Base-by-base conservation (phyloP, 306 rosid genomes). In the Oxytropis ochrocephala region DNA sequence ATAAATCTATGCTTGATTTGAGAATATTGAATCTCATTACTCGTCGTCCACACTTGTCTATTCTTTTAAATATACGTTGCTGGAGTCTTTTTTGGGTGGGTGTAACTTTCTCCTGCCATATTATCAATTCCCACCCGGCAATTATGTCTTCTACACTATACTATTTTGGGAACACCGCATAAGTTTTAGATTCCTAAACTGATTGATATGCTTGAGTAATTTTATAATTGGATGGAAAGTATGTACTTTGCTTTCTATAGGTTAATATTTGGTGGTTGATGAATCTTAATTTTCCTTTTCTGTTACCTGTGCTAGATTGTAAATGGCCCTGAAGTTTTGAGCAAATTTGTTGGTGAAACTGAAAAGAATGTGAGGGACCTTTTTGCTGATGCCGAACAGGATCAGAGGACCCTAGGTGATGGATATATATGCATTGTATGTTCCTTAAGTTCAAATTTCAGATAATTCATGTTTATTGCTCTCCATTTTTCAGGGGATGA, bases 381-480 rank as follows among this genome's bases (percentile, higher is more conserved):
- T 72, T 95, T 95, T 87, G 96, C 97, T 43, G 99, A 95, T 89
- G 99, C 99, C 60, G 99, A 95, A 80, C 89, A 83, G 63, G 99
- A 95, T 69, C 97, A 95, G 76, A 91, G 87, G 81, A 46, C 85
- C 75, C 86, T 24, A 47, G 99, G 99, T 87, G 80, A 84, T 78
- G 78, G 51, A 69, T 56, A 70, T 54, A 76, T 58, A 81, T 21
- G 6, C 67, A 44, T 61, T 64, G 24, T 49, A 24, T 51, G 62
- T 72, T 64, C 57, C 60, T 60, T 21, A 50, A 13, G 29, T 67
- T 67, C 39, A 59, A 68, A 39, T 70, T 80, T 70, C 66, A 52
- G 56, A 65, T 64, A 71, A 58, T 78, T 72, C 47, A 30, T 66
- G 82, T 55, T 77, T 64, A 21, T 64, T 60, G 72, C 72, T 68